Conservation (phyloP, 345 rosid species). For the Hypericum perforatum region DNA sequence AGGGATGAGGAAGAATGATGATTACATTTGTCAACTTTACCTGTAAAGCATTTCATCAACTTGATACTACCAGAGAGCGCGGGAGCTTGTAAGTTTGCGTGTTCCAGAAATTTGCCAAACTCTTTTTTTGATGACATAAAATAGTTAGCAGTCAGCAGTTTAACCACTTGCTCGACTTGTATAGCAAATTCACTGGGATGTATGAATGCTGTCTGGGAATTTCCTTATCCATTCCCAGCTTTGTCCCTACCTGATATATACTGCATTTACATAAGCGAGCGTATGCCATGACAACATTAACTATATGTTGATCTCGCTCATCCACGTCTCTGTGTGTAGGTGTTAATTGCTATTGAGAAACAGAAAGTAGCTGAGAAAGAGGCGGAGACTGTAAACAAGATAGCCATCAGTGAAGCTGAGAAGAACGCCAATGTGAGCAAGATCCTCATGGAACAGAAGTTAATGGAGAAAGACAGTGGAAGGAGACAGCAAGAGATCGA, state of each 20-base stretch:
- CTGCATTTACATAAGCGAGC: neutral
- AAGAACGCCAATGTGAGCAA: constrained; percentile 71
- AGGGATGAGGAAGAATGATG: neutral
- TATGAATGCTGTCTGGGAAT: neutral
- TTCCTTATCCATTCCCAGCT: neutral
- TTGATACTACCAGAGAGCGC: too few species aligned
- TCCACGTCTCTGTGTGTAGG: constrained; percentile 29
- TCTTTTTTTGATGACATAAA: too few species aligned
- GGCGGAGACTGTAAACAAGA: constrained; percentile 73
- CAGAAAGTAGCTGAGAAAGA: constrained; percentile 89
- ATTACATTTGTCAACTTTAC: too few species aligned
- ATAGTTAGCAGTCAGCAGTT: too few species aligned
- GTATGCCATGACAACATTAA: neutral
- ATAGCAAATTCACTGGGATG: too few species aligned
- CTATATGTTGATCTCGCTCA: neutral
- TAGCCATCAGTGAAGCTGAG: constrained; percentile 92
- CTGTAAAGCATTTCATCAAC: too few species aligned
- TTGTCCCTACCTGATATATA: neutral
- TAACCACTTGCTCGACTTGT: too few species aligned
- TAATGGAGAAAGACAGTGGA: constrained; percentile 84
- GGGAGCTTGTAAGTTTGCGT: too few species aligned
- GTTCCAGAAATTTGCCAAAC: too few species aligned
- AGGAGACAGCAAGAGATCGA: constrained; percentile 74
- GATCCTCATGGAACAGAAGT: constrained; percentile 77
- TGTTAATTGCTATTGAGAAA: constrained; percentile 68